Percentiles rank a stretch among this genome's conserved stretches.
phyloP scores from a whole-genome alignment of 768 basidiomycete species.

The Panellus pusillus region DNA sequence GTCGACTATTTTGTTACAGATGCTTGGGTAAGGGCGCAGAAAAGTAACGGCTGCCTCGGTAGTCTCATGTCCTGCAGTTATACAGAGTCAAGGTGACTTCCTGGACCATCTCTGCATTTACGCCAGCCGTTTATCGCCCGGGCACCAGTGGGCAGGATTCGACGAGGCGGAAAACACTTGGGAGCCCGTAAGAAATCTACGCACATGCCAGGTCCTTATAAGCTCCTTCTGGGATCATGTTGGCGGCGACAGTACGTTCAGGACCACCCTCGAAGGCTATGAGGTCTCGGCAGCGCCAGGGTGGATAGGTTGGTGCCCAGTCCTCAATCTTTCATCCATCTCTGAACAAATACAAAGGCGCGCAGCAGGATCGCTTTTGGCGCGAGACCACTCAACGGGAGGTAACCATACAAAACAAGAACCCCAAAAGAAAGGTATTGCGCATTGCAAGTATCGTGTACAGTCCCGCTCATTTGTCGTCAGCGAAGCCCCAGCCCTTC shows the following conservation, averaged over 20 bases:
- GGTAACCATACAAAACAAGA: not conserved
- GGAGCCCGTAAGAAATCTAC: not conserved
- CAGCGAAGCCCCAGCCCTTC: too few species aligned
- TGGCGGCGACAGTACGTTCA: not conserved
- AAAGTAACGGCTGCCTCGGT: not conserved
- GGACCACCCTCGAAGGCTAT: not conserved
- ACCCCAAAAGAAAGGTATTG: slow-evolving; percentile 1
- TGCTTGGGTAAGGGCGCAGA: too few species aligned
- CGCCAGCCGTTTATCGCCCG: not conserved
- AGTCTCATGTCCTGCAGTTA: not conserved
- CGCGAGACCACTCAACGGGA: not conserved
- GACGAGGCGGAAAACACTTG: not conserved
- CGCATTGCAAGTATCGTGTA: too few species aligned
- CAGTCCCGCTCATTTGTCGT: too few species aligned
- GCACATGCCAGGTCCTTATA: not conserved
- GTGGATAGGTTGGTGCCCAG: slow-evolving; percentile 4
- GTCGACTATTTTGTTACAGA: too few species aligned
- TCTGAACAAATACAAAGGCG: not conserved
- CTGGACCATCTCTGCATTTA: not conserved
- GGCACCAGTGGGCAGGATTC: slow-evolving; percentile 3
- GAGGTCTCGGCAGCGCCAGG: not conserved
- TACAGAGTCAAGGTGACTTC: not conserved
- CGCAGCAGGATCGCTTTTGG: not conserved
- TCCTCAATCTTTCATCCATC: not conserved
- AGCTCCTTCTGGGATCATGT: not conserved